A percentile compares a stretch with the other conserved stretches of the same genome.
Conservation (phyloP, 768 basidiomycete genomes). For the Naganishia kalamii region DNA sequence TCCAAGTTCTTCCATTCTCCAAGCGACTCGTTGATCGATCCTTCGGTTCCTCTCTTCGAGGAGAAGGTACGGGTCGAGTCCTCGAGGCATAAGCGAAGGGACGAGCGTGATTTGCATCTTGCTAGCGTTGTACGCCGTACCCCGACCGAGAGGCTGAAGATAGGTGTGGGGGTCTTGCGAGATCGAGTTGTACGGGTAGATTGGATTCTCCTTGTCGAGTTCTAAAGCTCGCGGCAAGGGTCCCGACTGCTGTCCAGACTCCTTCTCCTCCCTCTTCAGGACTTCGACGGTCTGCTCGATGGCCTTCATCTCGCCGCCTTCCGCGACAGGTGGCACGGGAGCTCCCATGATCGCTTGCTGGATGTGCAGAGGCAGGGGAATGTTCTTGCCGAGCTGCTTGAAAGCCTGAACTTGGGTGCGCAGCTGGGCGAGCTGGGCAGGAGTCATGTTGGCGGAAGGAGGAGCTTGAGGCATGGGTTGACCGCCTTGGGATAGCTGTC, state of each 20-base stretch:
- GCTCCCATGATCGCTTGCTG: constrained; percentile 40
- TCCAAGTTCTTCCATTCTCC: constrained; percentile 76
- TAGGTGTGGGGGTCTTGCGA: constrained; percentile 56
- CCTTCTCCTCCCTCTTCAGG: constrained; percentile 26
- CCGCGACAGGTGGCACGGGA: constrained; percentile 24
- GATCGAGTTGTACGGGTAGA: constrained; percentile 90
- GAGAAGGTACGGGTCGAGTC: constrained; percentile 85
- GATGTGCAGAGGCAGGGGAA: constrained; percentile 43
- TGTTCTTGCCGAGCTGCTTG: constrained; percentile 39
- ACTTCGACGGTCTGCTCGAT: constrained; percentile 43
- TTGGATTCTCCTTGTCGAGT: constrained; percentile 67
- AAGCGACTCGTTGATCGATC: constrained; percentile 78
- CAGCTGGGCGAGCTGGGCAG: constrained; percentile 45
- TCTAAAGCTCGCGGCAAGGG: constrained; percentile 52
- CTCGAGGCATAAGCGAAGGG: constrained; percentile 81
- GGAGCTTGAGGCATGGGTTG: constrained; percentile 5
- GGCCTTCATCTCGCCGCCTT: constrained; percentile 30
- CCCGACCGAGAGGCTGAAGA: constrained; percentile 56
- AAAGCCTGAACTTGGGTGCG: constrained; percentile 43
- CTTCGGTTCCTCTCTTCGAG: constrained; percentile 86
- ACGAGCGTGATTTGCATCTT: constrained; percentile 61
- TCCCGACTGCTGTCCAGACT: background rate
- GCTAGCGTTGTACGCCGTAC: constrained; percentile 53
- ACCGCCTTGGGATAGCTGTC: background rate
- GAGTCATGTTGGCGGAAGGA: constrained; percentile 36